Percentiles rank a stretch among this genome's conserved stretches.
Conservation (phyloP, 2,329 filamentous ascomycete species). For the Penicillium decumbens region DNA sequence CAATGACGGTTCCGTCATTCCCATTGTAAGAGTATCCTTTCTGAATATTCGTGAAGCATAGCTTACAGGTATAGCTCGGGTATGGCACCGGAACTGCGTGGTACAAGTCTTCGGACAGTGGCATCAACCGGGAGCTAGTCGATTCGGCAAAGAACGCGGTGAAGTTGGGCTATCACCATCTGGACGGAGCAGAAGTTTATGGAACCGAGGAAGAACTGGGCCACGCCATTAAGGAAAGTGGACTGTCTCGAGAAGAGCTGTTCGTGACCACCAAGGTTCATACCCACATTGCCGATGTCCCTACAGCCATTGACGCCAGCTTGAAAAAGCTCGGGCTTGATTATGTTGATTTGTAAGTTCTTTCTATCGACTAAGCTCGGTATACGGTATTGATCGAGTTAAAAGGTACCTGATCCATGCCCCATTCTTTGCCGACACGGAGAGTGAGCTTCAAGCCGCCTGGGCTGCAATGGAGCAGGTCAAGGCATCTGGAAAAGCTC, state of each 20-base stretch:
- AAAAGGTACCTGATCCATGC: conserved; percentile 56
- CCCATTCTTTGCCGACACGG: conserved; percentile 54
- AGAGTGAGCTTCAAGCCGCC: conserved; percentile 52
- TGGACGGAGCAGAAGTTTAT: conserved; percentile 60
- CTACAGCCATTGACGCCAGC: conserved; percentile 51
- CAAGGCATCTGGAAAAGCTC: conserved; percentile 53
- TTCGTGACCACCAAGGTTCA: conserved; percentile 57
- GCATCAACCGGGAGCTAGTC: conserved; percentile 52
- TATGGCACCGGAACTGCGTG: conserved; percentile 63
- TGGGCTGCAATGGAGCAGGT: conserved; percentile 60
- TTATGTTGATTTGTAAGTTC: conserved; percentile 57
- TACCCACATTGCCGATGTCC: conserved; percentile 52
- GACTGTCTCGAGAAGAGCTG: conserved; percentile 45
- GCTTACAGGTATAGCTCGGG: conserved; percentile 44
- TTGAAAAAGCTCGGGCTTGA: conserved; percentile 57
- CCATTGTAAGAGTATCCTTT: conserved; percentile 44
- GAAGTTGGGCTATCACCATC: conserved; percentile 56
- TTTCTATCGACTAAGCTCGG: background rate
- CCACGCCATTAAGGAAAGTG: conserved; percentile 46
- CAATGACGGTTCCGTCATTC: conserved; percentile 54
- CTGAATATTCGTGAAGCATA: background rate
- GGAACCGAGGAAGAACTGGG: conserved; percentile 48
- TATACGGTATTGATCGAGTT: background rate
- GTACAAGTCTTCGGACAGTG: conserved; percentile 51
- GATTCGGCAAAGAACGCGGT: conserved; percentile 56